Conservation (phyloP, 345 rosid genomes). For the Brassica nigra region DNA sequence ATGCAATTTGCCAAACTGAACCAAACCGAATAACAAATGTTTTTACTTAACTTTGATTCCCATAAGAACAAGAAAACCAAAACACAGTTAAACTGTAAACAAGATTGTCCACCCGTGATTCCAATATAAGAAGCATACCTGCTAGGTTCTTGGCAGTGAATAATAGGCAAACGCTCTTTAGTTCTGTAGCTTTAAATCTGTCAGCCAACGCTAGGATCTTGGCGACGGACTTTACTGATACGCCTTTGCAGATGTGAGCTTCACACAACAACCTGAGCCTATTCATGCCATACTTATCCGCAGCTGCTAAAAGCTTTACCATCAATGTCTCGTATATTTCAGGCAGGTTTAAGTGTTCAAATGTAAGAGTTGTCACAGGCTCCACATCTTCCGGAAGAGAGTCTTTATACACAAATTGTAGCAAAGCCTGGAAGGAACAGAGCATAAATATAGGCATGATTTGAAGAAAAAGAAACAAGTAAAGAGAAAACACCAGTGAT, state of each 20-base stretch:
- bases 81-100: neutral
- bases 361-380: conserved; percentile 39
- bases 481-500: conserved; percentile 18
- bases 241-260: conserved; percentile 79
- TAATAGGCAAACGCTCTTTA: conserved; percentile 74
- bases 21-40: neutral
- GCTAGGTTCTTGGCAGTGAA: conserved; percentile 79
- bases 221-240: conserved; percentile 75
- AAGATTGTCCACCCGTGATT: neutral
- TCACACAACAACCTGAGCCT: conserved; percentile 83
- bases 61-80: neutral
- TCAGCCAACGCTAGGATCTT: conserved; percentile 89
- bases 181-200: conserved; percentile 74
- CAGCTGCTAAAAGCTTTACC: conserved; percentile 71
- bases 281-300: conserved; percentile 78
- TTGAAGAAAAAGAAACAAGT: conserved; percentile 5
- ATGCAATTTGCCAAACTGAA: neutral
- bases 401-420: conserved; percentile 77
- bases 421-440: conserved; percentile 71
- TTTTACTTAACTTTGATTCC: neutral
- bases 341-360: conserved; percentile 47
- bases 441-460: neutral
- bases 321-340: conserved; percentile 69
- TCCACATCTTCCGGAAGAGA: conserved; percentile 72
- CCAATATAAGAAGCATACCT: conserved; percentile 55